Conservation (phyloP, 2,329 filamentous ascomycete species). For the Pseudogymnoascus verrucosus region DNA sequence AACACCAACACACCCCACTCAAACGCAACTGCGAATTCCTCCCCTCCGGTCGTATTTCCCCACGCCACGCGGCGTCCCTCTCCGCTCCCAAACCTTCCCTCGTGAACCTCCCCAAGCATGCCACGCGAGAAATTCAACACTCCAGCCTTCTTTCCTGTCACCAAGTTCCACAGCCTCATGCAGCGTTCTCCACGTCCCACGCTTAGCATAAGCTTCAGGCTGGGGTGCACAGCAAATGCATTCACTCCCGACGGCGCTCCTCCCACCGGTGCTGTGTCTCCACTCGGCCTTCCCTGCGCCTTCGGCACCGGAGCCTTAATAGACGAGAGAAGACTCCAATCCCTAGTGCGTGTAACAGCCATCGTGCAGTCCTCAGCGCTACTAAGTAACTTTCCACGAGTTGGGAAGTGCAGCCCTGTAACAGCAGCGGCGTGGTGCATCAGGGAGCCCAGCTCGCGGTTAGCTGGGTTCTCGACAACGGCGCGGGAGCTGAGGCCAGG, state of each 20-base stretch:
- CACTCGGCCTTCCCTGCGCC: slow-evolving; percentile 69
- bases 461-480: slow-evolving; percentile 75
- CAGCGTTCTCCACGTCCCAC: slow-evolving; percentile 83
- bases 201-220: slow-evolving; percentile 92
- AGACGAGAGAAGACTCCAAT: slow-evolving; percentile 79
- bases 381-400: slow-evolving; percentile 79
- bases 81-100: slow-evolving; percentile 67
- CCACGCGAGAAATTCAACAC: slow-evolving; percentile 76
- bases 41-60: slow-evolving; percentile 63
- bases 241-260: slow-evolving; percentile 83
- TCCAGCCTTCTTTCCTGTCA: slow-evolving; percentile 91
- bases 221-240: slow-evolving; percentile 90
- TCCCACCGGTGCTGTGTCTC: slow-evolving; percentile 78
- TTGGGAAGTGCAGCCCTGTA: slow-evolving; percentile 73
- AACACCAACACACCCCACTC: slow-evolving; percentile 80
- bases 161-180: slow-evolving; percentile 93
- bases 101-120: slow-evolving; percentile 66
- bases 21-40: slow-evolving; percentile 84
- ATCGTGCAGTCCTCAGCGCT: slow-evolving; percentile 86
- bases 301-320: slow-evolving; percentile 88
- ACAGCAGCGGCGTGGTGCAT: slow-evolving; percentile 80
- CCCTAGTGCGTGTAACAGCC: slow-evolving; percentile 75
- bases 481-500: slow-evolving; percentile 63
- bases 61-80: slow-evolving; percentile 79
- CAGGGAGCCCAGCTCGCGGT: slow-evolving; percentile 79